Base-by-base conservation (phyloP, 192 early-diverging fungal species). In the Radiomyces spectabilis region DNA sequence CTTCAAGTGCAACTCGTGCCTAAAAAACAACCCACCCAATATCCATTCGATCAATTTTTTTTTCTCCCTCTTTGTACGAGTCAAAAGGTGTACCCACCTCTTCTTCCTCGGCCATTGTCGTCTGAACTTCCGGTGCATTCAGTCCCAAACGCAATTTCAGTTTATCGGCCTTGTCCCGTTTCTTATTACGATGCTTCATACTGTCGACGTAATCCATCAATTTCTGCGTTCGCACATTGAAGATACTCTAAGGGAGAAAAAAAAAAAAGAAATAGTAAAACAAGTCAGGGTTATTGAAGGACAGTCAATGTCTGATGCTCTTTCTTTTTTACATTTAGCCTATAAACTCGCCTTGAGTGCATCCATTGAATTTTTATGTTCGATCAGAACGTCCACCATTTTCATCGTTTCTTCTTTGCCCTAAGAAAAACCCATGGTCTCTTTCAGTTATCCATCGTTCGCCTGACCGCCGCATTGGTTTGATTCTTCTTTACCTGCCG, bases 321-420 rank as follows among this genome's bases (percentile, higher is more conserved):
- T 26, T 44, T 5, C 26, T 6, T 19, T 12, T 29, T 10, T 8
- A 25, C 34, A 32, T 41, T 18, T 40, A 5, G 12, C 21, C 38
- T 9, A 18, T 0, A 1, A 25, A 25, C 9, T 31, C 66, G 72
- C 70, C 59, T 77, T 77, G 26, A 78, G 51, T 7, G 66, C 63
- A 44, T 78, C 72, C 47, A 66, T 65, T 27, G 66, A 72, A 27
- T 71, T 56, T 54, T 63, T 72, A 40, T 78, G 74, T 43, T 74
- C 76, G 10, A 65, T 59, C 39, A 78, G 55, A 19, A 78, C 62
- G 48, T 78, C 76, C 55, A 68, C 69, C 45, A 70, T 68, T 5
- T 65, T 40, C 52, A 74, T 68, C 12, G 54, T 69, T 44, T 78
- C 76, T 19, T 60, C 47, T 52, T 73, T 76, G 9, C 63, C 63